Conservation (phyloP, 495 filamentous ascomycete genomes). For the Apodospora peruviana region DNA sequence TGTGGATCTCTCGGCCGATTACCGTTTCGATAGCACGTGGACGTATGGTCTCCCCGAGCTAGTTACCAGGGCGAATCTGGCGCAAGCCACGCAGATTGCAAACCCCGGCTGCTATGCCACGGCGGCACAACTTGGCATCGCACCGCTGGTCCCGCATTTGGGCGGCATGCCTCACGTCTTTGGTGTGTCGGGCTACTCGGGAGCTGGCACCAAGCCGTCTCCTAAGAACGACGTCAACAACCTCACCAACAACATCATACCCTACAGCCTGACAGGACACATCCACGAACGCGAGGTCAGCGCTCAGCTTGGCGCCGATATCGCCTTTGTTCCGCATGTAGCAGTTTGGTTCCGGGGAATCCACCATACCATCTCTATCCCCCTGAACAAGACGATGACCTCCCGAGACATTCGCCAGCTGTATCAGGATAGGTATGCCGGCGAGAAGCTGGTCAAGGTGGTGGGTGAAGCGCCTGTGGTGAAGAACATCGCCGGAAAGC, state of each 20-base stretch:
- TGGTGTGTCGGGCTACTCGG: constrained; percentile 93
- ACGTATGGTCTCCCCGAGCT: constrained; percentile 95
- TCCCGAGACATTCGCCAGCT: constrained; percentile 89
- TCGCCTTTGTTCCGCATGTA: constrained; percentile 93
- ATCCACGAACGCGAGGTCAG: constrained; percentile 94
- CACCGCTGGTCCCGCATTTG: constrained; percentile 74
- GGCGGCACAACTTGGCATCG: constrained; percentile 87
- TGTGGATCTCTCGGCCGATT: constrained; percentile 91
- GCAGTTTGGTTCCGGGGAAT: constrained; percentile 98
- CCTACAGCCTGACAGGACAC: constrained; percentile 91
- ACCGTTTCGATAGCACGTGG: constrained; percentile 86
- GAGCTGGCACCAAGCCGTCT: constrained; percentile 91
- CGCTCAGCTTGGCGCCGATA: constrained; percentile 64
- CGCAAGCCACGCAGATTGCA: constrained; percentile 77
- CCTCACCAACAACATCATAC: constrained; percentile 84
- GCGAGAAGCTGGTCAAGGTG: constrained; percentile 90
- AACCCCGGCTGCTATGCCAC: constrained; percentile 98
- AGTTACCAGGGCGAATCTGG: constrained; percentile 68
- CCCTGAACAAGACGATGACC: constrained; percentile 75
- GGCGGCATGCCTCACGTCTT: constrained; percentile 81
- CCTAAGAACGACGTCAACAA: constrained; percentile 93
- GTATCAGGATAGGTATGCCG: constrained; percentile 94
- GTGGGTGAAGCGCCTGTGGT: constrained; percentile 82
- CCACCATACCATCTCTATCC: constrained; percentile 85
- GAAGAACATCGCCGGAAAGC: constrained; percentile 82